A percentile compares a stretch with the other conserved stretches of the same genome.
phyloP scores from a whole-genome alignment of 2,329 filamentous ascomycete species.

The Beauveria asiatica region DNA sequence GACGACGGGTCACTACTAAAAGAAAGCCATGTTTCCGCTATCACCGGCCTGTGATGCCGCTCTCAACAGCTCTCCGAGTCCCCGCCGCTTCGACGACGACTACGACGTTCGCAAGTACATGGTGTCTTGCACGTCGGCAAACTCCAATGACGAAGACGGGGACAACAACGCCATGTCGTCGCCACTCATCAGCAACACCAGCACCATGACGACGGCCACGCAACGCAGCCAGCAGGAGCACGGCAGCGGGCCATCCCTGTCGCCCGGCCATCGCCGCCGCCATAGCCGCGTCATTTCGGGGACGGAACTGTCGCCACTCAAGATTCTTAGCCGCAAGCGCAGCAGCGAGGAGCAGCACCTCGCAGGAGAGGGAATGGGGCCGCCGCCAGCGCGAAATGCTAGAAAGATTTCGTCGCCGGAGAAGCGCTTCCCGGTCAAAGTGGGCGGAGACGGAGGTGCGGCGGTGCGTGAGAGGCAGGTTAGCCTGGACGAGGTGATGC shows the following conservation, averaged over 20 bases:
- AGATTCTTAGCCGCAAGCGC: slow-evolving; percentile 34
- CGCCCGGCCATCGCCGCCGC: slow-evolving; percentile 39
- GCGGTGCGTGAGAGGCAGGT: slow-evolving; percentile 27
- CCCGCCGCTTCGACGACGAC: slow-evolving; percentile 21
- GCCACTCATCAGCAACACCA: slow-evolving; percentile 40
- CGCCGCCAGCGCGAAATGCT: slow-evolving; percentile 32
- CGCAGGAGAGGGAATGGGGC: slow-evolving; percentile 12
- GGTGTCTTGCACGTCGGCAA: slow-evolving; percentile 15
- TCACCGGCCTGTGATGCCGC: slow-evolving; percentile 29
- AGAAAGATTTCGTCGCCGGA: slow-evolving; percentile 39
- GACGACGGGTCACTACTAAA: neutral
- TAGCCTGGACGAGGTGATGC: slow-evolving; percentile 44
- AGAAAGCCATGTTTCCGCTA: slow-evolving; percentile 29
- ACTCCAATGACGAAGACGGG: neutral
- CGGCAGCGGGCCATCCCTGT: slow-evolving; percentile 15
- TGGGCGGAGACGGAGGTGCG: slow-evolving; percentile 27
- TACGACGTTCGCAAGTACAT: slow-evolving; percentile 27
- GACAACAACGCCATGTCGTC: slow-evolving; percentile 20
- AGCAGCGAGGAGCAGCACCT: slow-evolving; percentile 18
- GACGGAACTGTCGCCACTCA: slow-evolving; percentile 48
- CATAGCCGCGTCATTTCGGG: slow-evolving; percentile 50
- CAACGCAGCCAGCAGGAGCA: neutral
- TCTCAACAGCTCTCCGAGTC: slow-evolving; percentile 27
- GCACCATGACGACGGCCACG: slow-evolving; percentile 23
- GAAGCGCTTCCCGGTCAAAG: slow-evolving; percentile 53